Conservation (phyloP, 768 basidiomycete species). For the Lactarius pseudohatsudake region DNA sequence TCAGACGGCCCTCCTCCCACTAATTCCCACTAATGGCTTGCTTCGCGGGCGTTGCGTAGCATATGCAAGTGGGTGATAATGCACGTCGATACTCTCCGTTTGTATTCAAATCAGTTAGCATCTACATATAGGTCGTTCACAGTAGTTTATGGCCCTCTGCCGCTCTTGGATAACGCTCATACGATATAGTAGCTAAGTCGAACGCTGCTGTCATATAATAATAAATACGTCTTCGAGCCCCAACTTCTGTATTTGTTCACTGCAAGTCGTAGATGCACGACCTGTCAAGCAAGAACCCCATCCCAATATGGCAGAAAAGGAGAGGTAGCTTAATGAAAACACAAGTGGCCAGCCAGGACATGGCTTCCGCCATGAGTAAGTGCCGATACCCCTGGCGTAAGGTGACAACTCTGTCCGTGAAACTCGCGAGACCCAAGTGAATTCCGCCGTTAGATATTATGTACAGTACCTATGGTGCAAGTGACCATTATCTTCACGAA, state of each 20-base stretch:
- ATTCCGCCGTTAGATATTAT: background rate
- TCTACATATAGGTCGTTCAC: conserved; percentile 11
- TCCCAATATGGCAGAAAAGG: background rate
- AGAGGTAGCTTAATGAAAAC: background rate
- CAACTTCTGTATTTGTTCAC: conserved; percentile 5
- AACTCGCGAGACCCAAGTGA: background rate
- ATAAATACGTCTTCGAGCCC: background rate
- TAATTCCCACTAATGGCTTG: conserved; percentile 16
- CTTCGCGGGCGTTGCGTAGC: conserved; percentile 17
- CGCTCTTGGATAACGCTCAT: conserved; percentile 1
- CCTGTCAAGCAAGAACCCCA: background rate
- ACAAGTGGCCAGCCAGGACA: background rate
- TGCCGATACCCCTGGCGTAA: background rate
- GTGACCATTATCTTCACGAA: background rate
- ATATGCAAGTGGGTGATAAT: conserved; percentile 14
- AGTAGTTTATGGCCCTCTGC: background rate
- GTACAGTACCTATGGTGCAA: background rate
- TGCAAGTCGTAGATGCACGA: background rate
- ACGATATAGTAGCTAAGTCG: conserved; percentile 1
- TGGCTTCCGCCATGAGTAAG: background rate
- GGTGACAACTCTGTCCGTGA: background rate
- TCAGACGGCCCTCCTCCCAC: background rate
- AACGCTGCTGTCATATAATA: conserved; percentile 11
- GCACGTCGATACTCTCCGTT: conserved; percentile 11
- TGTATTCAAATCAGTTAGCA: conserved; percentile 19